Conservation (phyloP, 306 rosid species). For the Quercus gilva region DNA sequence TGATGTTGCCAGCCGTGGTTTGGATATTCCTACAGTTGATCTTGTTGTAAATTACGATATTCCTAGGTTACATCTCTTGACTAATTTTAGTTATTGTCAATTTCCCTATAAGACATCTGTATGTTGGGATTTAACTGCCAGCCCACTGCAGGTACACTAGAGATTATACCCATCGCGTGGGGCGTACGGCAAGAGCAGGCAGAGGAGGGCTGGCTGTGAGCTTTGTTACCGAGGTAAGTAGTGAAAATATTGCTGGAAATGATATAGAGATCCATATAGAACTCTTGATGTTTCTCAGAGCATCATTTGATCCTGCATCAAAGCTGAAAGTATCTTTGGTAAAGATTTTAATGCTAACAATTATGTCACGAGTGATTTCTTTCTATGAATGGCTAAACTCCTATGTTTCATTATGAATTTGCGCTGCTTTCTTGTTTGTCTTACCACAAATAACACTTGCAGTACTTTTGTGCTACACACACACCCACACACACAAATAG, state of each 20-base stretch:
- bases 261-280: neutral
- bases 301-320: neutral
- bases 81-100: conserved; percentile 6
- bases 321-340: neutral
- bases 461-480: neutral
- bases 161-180: conserved; percentile 92
- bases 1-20: conserved; percentile 92
- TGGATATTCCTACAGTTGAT: conserved; percentile 91
- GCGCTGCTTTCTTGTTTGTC: neutral
- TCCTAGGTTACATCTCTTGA: conserved; percentile 59
- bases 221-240: conserved; percentile 64
- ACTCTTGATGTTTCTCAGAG: conserved; percentile 5
- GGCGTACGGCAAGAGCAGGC: conserved; percentile 95
- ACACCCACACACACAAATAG: neutral
- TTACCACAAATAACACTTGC: neutral
- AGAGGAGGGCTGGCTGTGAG: conserved; percentile 81
- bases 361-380: neutral
- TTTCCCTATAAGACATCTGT: conserved; percentile 5
- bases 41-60: conserved; percentile 84
- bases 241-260: conserved; percentile 8
- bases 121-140: conserved; percentile 17
- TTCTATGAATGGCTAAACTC: neutral
- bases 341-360: neutral
- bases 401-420: neutral
- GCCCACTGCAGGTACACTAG: conserved; percentile 56